Evolutionary conservation across 139 green algal genomes (phyloP).

Genomic region (Ettlia oleoabundans): DNA sequence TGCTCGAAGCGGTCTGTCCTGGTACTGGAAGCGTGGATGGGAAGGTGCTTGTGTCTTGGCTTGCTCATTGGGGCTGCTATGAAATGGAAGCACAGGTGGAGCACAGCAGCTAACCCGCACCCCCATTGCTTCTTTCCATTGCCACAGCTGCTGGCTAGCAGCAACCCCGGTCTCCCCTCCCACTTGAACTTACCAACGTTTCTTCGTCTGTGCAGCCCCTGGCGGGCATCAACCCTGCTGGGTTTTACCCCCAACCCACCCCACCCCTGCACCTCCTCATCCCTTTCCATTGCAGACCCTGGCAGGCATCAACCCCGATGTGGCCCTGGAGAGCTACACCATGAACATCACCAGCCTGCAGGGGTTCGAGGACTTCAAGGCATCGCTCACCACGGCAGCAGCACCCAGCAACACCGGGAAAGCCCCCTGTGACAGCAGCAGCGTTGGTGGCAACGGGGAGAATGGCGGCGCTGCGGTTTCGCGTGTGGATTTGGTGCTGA

Average conservation of each 20-base stretch:
- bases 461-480: conserved; percentile 19
- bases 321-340: conserved; percentile 87
- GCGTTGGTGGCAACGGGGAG: neutral
- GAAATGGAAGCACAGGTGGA: no score
- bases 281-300: conserved; percentile 64
- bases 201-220: no score
- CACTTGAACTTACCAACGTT: no score
- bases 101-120: no score
- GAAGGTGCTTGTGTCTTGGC: no score
- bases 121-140: no score
- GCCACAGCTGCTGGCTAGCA: no score
- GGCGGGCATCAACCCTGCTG: no score
- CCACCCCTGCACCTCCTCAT: neutral
- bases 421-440: neutral
- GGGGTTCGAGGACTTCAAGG: conserved; percentile 89
- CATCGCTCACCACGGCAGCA: neutral
- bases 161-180: no score
- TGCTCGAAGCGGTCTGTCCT: no score
- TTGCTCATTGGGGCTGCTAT: no score
- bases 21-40: no score
- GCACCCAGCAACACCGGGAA: neutral
- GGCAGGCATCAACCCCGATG: conserved; percentile 94
- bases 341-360: conserved; percentile 97
- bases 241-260: neutral
- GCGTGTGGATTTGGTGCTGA: conserved; percentile 93